These are phyloP conservation scores for Pichia eremophila DNA, from an alignment of 805 yeast species.

Conservation along the genomic window DNA sequence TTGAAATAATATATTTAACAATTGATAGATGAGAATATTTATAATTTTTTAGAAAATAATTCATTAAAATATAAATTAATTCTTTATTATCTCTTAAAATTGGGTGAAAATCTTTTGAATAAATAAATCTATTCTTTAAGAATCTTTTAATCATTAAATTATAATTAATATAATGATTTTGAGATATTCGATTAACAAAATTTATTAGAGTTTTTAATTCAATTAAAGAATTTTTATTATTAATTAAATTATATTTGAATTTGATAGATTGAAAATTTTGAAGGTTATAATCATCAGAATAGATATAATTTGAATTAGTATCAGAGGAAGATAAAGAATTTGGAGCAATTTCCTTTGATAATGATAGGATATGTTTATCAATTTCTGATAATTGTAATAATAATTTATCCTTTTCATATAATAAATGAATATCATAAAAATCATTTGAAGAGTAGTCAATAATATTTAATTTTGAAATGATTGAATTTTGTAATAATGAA, in stretches of 20 bases:
- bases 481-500: not conserved
- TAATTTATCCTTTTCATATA: not conserved
- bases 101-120: not conserved
- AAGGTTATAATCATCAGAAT: too few relatives aligned
- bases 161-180: conserved; percentile 2
- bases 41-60: conserved; percentile 5
- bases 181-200: conserved; percentile 3
- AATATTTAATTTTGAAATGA: not conserved
- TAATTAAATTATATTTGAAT: conserved; percentile 2
- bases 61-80: not conserved
- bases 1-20: not conserved
- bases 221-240: conserved; percentile 2
- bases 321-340: not conserved
- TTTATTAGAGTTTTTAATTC: not conserved
- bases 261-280: not conserved
- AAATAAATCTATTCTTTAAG: conserved; percentile 5
- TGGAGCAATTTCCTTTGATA: not conserved
- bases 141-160: conserved; percentile 5
- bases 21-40: not conserved
- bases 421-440: not conserved
- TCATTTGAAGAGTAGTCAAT: not conserved
- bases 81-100: not conserved
- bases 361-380: not conserved
- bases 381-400: not conserved
- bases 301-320: too few relatives aligned